Percentiles rank a stretch among this genome's conserved stretches.
These are phyloP conservation scores for Neofusicoccum umdonicola DNA, from an alignment of 2,329 filamentous ascomycete species.

Conservation along the genomic window DNA sequence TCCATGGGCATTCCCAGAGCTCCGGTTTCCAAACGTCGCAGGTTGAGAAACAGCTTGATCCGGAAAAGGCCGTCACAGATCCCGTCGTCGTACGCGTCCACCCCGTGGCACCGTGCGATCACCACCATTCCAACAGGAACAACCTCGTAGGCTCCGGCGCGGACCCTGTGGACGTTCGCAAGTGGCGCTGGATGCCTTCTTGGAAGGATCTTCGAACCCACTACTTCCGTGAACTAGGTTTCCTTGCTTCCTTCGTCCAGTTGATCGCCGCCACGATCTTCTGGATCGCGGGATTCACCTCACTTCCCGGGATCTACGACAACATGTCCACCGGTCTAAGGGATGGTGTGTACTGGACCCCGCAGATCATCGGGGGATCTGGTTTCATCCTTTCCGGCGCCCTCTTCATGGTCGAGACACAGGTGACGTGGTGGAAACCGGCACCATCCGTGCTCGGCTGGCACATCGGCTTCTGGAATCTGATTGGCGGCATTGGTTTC, in stretches of 20 bases:
- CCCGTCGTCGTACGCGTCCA: background rate
- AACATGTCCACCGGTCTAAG: conserved; percentile 47
- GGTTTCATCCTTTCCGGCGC: conserved; percentile 60
- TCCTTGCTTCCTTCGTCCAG: conserved; percentile 59
- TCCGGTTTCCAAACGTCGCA: background rate
- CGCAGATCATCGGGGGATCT: conserved; percentile 60
- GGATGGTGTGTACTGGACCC: conserved; percentile 61
- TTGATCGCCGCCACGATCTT: conserved; percentile 61
- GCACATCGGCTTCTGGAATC: conserved; percentile 67
- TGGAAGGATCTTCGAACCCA: conserved; percentile 56
- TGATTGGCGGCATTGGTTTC: conserved; percentile 63
- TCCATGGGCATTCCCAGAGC: conserved; percentile 27
- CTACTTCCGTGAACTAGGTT: conserved; percentile 62
- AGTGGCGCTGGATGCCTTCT: conserved; percentile 62
- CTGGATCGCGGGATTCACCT: conserved; percentile 62
- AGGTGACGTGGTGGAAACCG: conserved; percentile 61
- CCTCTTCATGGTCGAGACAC: conserved; percentile 67
- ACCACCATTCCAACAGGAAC: conserved; percentile 36
- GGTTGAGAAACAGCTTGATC: conserved; percentile 22
- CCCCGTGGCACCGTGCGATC: conserved; percentile 25
- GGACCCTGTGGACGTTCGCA: background rate
- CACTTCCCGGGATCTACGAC: conserved; percentile 56
- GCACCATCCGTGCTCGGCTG: conserved; percentile 59
- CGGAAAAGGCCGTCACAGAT: conserved; percentile 15
- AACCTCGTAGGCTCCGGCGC: conserved; percentile 28